A percentile compares a stretch with the other conserved stretches of the same genome.
Conservation (phyloP, 108 stramenopile species). For the Licmophora abbreviata region DNA sequence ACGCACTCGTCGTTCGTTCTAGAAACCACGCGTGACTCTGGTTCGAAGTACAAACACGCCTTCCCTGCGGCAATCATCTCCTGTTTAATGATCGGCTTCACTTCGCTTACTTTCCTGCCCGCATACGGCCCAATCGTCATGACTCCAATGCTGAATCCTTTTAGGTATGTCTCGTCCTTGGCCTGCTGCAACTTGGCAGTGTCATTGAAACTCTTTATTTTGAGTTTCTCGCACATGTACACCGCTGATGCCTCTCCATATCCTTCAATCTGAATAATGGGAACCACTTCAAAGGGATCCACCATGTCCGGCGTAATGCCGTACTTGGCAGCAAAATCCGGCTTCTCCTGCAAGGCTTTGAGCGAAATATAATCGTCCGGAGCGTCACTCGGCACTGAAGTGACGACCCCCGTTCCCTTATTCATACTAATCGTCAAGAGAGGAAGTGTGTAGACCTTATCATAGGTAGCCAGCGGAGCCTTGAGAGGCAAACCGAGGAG, state of each 20-base stretch:
- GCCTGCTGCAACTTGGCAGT: slow-evolving; percentile 90
- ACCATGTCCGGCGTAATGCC: slow-evolving; percentile 92
- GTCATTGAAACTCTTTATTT: slow-evolving; percentile 91
- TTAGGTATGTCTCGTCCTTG: slow-evolving; percentile 94
- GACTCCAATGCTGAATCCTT: slow-evolving; percentile 94
- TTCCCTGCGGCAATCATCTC: slow-evolving; percentile 90
- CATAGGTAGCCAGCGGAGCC: slow-evolving; percentile 91
- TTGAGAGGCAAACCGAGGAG: slow-evolving; percentile 89
- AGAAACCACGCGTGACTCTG: slow-evolving; percentile 87
- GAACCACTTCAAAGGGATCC: slow-evolving; percentile 86
- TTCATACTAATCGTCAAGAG: slow-evolving; percentile 95
- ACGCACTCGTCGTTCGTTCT: slow-evolving; percentile 97
- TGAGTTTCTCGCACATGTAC: slow-evolving; percentile 92
- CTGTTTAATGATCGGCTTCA: slow-evolving; percentile 87
- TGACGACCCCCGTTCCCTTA: slow-evolving; percentile 98
- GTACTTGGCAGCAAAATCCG: slow-evolving; percentile 93
- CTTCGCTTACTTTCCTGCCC: slow-evolving; percentile 94
- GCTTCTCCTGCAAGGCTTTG: slow-evolving; percentile 90
- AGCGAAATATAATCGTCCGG: slow-evolving; percentile 97
- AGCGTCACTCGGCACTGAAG: slow-evolving; percentile 97
- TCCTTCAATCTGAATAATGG: slow-evolving; percentile 97
- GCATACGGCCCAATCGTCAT: slow-evolving; percentile 86
- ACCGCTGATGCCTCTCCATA: slow-evolving; percentile 90
- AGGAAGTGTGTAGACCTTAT: slow-evolving; percentile 93
- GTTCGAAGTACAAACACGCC: slow-evolving; percentile 94